These are phyloP conservation scores for Amanita subjunquillea DNA, from an alignment of 768 basidiomycete genomes.

Conservation along the genomic window DNA sequence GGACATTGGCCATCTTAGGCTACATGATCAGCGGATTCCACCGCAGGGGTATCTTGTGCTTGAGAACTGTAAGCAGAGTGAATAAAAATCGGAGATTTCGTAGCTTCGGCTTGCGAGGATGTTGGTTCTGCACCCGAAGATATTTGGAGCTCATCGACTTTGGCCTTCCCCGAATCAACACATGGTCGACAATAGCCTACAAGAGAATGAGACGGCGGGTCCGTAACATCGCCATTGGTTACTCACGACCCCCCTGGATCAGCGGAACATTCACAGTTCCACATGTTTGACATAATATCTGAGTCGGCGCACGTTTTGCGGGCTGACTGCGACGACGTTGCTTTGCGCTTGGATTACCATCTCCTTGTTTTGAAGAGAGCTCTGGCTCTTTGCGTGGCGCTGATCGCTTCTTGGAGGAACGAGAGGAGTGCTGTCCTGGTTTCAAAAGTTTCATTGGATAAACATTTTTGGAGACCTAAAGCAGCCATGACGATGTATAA, in stretches of 20 bases:
- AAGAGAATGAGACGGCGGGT: not conserved
- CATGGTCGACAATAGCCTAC: conserved; percentile 64
- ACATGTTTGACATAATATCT: conserved; percentile 48
- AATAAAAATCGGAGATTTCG: conserved; percentile 2
- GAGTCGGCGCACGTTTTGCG: conserved; percentile 2
- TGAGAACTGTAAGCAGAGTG: conserved; percentile 5
- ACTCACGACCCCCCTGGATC: conserved; percentile 68
- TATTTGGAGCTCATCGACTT: conserved; percentile 10
- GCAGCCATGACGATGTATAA: conserved; percentile 7
- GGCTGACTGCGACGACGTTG: conserved; percentile 19
- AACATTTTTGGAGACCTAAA: conserved; percentile 33
- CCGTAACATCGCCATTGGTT: not conserved
- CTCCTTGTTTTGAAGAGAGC: conserved; percentile 1
- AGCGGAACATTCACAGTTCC: conserved; percentile 62
- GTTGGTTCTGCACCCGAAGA: not conserved
- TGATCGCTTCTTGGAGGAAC: conserved; percentile 18
- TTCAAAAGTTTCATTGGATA: conserved; percentile 52
- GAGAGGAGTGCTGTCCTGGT: conserved; percentile 27
- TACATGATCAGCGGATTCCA: not conserved
- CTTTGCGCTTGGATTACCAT: conserved; percentile 20
- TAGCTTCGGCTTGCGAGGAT: not conserved
- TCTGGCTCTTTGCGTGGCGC: conserved; percentile 15
- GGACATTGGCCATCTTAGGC: not conserved
- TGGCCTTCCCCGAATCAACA: conserved; percentile 41
- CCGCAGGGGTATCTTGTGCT: not conserved